Conservation (phyloP, 2,329 filamentous ascomycete genomes). For the Orbilia javanica region DNA sequence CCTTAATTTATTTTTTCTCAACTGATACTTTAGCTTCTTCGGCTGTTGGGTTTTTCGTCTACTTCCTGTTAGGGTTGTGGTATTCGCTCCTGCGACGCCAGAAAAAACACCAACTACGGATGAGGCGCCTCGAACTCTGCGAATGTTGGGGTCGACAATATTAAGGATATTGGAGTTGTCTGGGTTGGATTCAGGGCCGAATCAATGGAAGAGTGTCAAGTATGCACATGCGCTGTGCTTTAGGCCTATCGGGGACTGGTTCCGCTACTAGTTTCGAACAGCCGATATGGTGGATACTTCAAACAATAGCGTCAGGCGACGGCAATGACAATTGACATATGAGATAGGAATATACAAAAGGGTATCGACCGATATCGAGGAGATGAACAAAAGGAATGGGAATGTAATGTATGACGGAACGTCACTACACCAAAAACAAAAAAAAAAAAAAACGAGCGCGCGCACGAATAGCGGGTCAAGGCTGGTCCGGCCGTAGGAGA, state of each 20-base stretch:
- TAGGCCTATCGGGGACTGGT: conserved; percentile 43
- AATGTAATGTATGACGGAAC: conserved; percentile 40
- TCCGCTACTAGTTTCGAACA: conserved; percentile 32
- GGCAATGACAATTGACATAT: conserved; percentile 17
- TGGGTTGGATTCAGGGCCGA: conserved; percentile 4
- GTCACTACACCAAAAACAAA: conserved; percentile 38
- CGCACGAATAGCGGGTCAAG: conserved; percentile 20
- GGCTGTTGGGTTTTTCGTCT: conserved; percentile 27
- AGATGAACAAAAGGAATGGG: conserved; percentile 25
- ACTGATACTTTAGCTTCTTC: conserved; percentile 21
- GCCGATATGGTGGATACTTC: conserved; percentile 18
- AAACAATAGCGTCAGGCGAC: conserved; percentile 24
- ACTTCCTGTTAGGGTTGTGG: conserved; percentile 42
- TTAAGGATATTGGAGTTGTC: conserved; percentile 19
- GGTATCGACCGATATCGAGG: conserved; percentile 10
- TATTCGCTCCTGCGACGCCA: conserved; percentile 28
- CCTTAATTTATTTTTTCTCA: conserved; percentile 44
- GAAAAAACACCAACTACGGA: conserved; percentile 11
- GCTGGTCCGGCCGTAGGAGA: conserved; percentile 2
- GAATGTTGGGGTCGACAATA: conserved; percentile 8
- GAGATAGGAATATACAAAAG: conserved; percentile 8
- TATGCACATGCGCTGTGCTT: conserved; percentile 21
- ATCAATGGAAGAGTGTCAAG: conserved; percentile 16
- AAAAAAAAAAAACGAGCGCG: conserved; percentile 11
- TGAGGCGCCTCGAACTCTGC: conserved; percentile 4